phyloP scores from a whole-genome alignment of 352 stramenopile species.

The Plasmopara viticola region DNA sequence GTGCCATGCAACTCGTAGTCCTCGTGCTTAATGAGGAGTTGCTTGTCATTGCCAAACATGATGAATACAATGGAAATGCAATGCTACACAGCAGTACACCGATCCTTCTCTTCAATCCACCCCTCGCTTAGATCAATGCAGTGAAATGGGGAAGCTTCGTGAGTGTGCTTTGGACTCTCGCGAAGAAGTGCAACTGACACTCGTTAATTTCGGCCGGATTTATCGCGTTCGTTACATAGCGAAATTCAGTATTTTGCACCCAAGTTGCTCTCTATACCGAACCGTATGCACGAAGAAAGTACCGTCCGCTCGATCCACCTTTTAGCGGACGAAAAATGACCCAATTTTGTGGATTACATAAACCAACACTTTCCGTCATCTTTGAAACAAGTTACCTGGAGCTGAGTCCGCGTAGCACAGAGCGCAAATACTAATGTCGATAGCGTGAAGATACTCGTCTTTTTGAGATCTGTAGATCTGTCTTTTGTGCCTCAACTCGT shows the following conservation, averaged over 20 bases:
- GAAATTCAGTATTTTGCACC: conserved; percentile 11
- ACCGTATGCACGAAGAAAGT: conserved; percentile 2
- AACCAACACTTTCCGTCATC: too few species aligned
- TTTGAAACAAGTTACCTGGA: too few species aligned
- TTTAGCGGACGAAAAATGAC: conserved; percentile 12
- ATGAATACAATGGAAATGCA: conserved; percentile 4
- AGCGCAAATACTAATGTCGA: too few species aligned
- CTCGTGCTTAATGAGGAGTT: conserved; percentile 30
- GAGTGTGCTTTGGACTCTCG: conserved; percentile 16
- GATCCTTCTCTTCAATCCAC: too few species aligned
- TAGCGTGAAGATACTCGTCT: too few species aligned
- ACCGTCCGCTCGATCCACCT: conserved; percentile 12
- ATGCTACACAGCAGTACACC: conserved; percentile 13
- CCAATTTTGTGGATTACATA: conserved; percentile 12
- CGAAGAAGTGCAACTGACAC: conserved; percentile 32
- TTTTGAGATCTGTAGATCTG: too few species aligned
- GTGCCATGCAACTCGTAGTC: conserved; percentile 60
- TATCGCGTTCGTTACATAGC: conserved; percentile 16
- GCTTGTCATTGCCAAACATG: conserved; percentile 46
- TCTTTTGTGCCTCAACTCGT: too few species aligned
- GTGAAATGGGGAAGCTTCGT: conserved; percentile 3
- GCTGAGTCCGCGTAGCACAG: too few species aligned
- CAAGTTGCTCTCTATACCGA: conserved; percentile 5
- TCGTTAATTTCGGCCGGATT: conserved; percentile 13
- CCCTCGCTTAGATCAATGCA: conserved; percentile 1